Conservation (phyloP, 2,329 filamentous ascomycete genomes). For the Grosmannia penicillata region DNA sequence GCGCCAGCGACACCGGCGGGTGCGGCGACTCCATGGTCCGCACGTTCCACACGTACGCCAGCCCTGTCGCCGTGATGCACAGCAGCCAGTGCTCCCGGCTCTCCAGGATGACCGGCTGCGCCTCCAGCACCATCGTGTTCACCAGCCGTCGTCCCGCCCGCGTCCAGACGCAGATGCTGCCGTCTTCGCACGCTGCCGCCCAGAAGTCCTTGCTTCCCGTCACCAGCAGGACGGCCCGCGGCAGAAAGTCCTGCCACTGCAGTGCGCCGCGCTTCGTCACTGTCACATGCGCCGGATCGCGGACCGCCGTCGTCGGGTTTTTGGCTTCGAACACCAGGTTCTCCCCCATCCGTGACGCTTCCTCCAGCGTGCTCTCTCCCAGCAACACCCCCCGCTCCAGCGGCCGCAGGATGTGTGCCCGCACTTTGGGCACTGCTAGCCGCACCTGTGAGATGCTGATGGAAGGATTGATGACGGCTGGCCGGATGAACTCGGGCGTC, state of each 20-base stretch:
- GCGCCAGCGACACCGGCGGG: constrained; percentile 76
- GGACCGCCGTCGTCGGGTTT: constrained; percentile 55
- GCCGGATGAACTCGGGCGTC: constrained; percentile 73
- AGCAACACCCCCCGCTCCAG: constrained; percentile 52
- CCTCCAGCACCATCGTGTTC: constrained; percentile 74
- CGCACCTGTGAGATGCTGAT: constrained; percentile 72
- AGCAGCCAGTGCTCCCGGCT: constrained; percentile 80
- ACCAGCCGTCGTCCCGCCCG: constrained; percentile 76
- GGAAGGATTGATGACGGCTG: constrained; percentile 71
- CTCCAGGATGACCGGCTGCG: constrained; percentile 87
- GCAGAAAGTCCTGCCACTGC: constrained; percentile 90
- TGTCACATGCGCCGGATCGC: constrained; percentile 73
- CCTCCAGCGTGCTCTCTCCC: constrained; percentile 37
- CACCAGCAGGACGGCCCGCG: constrained; percentile 72
- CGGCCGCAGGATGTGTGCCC: constrained; percentile 68
- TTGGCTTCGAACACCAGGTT: constrained; percentile 76
- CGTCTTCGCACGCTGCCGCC: constrained; percentile 87
- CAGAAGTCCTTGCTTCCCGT: constrained; percentile 86
- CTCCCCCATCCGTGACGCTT: constrained; percentile 47
- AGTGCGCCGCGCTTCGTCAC: constrained; percentile 66
- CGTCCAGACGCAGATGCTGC: constrained; percentile 79
- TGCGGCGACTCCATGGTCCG: constrained; percentile 71
- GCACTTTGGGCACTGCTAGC: constrained; percentile 74
- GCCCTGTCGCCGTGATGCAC: constrained; percentile 74
- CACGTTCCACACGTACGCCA: constrained; percentile 90